These are phyloP conservation scores for Chlorella sp. DNA, from an alignment of 139 green algal species.

Conservation along the genomic window DNA sequence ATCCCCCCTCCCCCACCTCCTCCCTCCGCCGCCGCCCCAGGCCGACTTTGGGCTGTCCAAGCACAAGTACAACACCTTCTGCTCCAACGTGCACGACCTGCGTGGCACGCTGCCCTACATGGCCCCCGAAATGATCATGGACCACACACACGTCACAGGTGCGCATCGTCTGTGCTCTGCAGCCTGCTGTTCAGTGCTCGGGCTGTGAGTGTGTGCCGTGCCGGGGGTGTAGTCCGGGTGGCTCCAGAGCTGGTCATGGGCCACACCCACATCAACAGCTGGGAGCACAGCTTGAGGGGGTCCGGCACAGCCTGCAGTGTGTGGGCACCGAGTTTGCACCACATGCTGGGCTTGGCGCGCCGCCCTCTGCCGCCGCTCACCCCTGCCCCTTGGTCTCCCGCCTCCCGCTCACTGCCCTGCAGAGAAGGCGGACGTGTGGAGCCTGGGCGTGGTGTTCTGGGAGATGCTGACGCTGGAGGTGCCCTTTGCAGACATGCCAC, in stretches of 20 bases:
- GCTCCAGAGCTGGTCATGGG: not conserved
- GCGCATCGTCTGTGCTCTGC: not conserved
- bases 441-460: slow-evolving; percentile 67
- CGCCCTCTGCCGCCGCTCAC: not conserved
- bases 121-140: slow-evolving; percentile 65
- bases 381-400: not conserved
- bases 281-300: too few species aligned
- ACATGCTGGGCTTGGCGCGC: not conserved
- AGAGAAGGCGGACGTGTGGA: slow-evolving; percentile 67
- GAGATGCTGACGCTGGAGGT: slow-evolving; percentile 63
- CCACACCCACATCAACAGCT: too few species aligned
- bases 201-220: too few species aligned
- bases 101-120: slow-evolving; percentile 68
- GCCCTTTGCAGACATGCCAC: slow-evolving; percentile 65
- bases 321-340: too few species aligned
- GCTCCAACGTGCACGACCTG: slow-evolving; percentile 58
- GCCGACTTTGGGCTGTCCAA: slow-evolving; percentile 90
- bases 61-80: slow-evolving; percentile 77
- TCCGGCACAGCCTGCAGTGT: too few species aligned
- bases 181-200: too few species aligned
- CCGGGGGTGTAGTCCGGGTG: too few species aligned
- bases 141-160: slow-evolving; percentile 55
- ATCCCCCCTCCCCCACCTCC: too few species aligned
- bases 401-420: not conserved
- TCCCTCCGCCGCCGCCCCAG: slow-evolving; percentile 10